These are phyloP conservation scores for Calonectria hawksworthii DNA, from an alignment of 2,329 filamentous ascomycete genomes.

Conservation along the genomic window DNA sequence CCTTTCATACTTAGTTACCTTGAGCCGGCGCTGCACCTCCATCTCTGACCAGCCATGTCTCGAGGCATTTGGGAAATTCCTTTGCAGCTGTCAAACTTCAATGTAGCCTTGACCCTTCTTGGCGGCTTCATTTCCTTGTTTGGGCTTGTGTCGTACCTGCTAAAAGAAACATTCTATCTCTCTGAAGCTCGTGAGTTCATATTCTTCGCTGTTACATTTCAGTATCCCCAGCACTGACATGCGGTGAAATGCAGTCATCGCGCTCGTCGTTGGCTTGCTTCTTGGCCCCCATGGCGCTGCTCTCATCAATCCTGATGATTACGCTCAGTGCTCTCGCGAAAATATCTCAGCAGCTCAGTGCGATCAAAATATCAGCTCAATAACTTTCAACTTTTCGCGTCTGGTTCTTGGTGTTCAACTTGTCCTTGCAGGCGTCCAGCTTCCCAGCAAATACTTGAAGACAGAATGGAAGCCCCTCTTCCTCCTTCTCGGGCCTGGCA, in stretches of 20 bases:
- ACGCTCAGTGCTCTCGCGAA: constrained; percentile 64
- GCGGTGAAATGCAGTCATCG: constrained; percentile 76
- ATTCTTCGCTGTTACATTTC: too few relatives aligned
- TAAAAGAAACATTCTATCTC: constrained; percentile 91
- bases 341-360: constrained; percentile 48
- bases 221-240: neutral
- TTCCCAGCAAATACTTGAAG: constrained; percentile 85
- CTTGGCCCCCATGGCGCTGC: constrained; percentile 85
- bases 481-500: constrained; percentile 86
- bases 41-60: constrained; percentile 26
- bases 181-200: constrained; percentile 85
- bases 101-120: constrained; percentile 82
- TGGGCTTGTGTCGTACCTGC: constrained; percentile 88
- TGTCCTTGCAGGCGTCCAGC: constrained; percentile 88
- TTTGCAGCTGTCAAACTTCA: constrained; percentile 81
- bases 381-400: constrained; percentile 87
- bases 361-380: constrained; percentile 72
- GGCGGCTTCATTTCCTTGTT: constrained; percentile 92
- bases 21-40: neutral
- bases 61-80: constrained; percentile 50
- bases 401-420: constrained; percentile 92
- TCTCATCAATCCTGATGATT: constrained; percentile 81
- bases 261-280: constrained; percentile 81
- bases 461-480: constrained; percentile 83
- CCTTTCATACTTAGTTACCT: neutral